Evolutionary conservation across 2,329 filamentous ascomycete species (phyloP).

Genomic region (Penicillium polonicum): DNA sequence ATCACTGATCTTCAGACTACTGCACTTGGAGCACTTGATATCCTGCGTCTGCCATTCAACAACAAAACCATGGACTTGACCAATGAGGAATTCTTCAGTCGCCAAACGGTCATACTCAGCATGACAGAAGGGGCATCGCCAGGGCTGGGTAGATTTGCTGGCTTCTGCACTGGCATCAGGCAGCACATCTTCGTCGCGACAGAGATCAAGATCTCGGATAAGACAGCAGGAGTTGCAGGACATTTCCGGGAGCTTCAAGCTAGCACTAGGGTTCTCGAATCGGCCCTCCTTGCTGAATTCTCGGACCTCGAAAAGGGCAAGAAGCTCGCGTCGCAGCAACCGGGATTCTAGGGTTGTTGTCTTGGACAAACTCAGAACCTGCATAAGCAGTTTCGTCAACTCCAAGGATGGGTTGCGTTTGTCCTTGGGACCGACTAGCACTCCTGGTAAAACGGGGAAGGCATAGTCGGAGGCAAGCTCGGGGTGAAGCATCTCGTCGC

Average conservation of each 20-base stretch:
- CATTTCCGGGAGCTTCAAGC: conserved; percentile 69
- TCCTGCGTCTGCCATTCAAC: conserved; percentile 88
- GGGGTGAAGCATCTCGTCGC: conserved; percentile 83
- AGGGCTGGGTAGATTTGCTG: conserved; percentile 50
- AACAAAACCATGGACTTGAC: conserved; percentile 69
- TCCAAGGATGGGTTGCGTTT: conserved; percentile 76
- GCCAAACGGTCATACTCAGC: conserved; percentile 72
- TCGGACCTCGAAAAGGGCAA: conserved; percentile 86
- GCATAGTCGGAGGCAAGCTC: conserved; percentile 83
- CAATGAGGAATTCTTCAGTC: conserved; percentile 80
- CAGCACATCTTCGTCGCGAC: conserved; percentile 80
- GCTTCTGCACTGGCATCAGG: conserved; percentile 47
- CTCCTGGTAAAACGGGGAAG: conserved; percentile 71
- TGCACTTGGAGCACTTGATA: conserved; percentile 75
- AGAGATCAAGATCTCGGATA: conserved; percentile 84
- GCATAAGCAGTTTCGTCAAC: conserved; percentile 88
- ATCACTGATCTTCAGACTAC: conserved; percentile 72
- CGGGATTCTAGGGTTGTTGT: conserved; percentile 86
- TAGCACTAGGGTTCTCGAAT: conserved; percentile 81
- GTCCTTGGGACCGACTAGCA: conserved; percentile 46
- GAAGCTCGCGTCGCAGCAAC: conserved; percentile 81
- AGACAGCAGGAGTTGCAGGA: conserved; percentile 90
- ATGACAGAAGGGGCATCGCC: conserved; percentile 76
- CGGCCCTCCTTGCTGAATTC: conserved; percentile 88
- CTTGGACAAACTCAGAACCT: conserved; percentile 86